These are phyloP conservation scores for Hypoxylon sp. DNA, from an alignment of 2,329 filamentous ascomycete species.

Conservation along the genomic window DNA sequence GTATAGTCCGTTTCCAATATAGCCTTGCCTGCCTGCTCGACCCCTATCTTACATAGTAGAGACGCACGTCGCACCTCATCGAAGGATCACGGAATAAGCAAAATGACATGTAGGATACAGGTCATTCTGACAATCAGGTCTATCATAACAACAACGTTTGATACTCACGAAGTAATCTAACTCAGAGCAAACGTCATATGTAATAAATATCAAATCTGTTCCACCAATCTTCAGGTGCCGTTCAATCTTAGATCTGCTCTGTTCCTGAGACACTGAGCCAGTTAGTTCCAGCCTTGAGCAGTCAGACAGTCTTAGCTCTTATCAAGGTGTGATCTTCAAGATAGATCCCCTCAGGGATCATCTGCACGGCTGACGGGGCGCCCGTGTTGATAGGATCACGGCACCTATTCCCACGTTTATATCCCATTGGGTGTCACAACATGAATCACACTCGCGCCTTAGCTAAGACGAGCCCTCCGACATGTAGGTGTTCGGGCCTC, in stretches of 20 bases:
- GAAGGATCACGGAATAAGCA: background rate
- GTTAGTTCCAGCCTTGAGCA: background rate
- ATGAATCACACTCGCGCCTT: background rate
- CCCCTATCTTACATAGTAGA: background rate
- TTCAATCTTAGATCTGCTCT: slow-evolving; percentile 7
- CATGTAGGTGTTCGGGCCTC: background rate
- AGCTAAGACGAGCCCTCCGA: background rate
- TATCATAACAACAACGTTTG: slow-evolving; percentile 1
- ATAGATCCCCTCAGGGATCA: background rate
- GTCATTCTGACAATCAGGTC: too few relatives aligned
- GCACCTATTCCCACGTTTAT: background rate
- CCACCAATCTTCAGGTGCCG: slow-evolving; percentile 11
- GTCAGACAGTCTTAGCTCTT: too few relatives aligned
- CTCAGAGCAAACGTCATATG: background rate
- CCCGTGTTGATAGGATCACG: background rate
- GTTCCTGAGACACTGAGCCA: background rate
- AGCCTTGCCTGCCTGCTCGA: background rate
- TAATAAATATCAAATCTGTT: background rate
- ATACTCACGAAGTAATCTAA: background rate
- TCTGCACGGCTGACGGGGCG: background rate
- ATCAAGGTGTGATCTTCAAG: background rate
- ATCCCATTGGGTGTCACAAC: background rate
- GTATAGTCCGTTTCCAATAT: background rate
- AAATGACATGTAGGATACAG: background rate
- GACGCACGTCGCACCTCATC: background rate